These are phyloP conservation scores for Myochromella boudieri DNA, from an alignment of 768 basidiomycete genomes.

Conservation along the genomic window DNA sequence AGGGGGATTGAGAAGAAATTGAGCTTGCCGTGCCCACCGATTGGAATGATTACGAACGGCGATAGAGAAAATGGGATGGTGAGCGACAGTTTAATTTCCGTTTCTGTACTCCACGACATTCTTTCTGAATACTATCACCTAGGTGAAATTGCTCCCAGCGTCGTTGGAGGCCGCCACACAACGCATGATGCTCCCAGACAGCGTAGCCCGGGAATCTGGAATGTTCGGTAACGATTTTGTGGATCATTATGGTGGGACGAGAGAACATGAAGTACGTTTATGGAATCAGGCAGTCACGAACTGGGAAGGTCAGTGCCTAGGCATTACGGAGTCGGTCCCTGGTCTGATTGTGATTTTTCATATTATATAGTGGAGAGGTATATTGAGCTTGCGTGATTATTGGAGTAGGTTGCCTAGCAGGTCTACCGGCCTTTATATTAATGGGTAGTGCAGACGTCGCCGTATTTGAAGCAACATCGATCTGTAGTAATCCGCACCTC, in stretches of 20 bases:
- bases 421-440: not conserved
- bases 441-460: constrained; percentile 1
- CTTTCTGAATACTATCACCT: constrained; percentile 3
- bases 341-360: constrained; percentile 7
- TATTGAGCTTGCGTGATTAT: constrained; percentile 68
- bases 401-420: not conserved
- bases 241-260: constrained; percentile 94
- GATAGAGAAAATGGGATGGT: constrained; percentile 60
- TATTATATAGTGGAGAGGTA: constrained; percentile 72
- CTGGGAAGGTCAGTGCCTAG: constrained; percentile 81
- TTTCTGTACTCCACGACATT: constrained; percentile 17
- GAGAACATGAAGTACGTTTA: constrained; percentile 82
- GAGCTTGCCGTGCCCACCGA: constrained; percentile 66
- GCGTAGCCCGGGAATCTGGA: constrained; percentile 73
- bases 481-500: too few species aligned
- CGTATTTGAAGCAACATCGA: too few species aligned
- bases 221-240: constrained; percentile 89
- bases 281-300: constrained; percentile 91
- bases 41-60: constrained; percentile 55
- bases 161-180: constrained; percentile 79
- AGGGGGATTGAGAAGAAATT: constrained; percentile 84
- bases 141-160: constrained; percentile 76
- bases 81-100: constrained; percentile 7
- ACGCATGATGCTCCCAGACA: constrained; percentile 74
- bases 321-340: not conserved